Conservation (phyloP, 352 stramenopile species). For the Globisporangium irregulare region DNA sequence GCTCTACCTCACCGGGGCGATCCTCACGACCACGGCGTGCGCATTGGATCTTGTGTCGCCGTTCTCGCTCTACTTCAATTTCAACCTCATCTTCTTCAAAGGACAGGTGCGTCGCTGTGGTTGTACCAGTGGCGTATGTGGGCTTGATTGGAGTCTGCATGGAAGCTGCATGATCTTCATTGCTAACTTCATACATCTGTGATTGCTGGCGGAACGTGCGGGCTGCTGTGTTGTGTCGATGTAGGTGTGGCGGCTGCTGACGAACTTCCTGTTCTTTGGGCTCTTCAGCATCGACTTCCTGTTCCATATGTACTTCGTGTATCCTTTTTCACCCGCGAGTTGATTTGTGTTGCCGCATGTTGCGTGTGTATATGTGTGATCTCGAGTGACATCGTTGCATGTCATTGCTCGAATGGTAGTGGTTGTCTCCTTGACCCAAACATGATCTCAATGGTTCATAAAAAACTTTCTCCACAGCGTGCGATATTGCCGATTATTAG, state of each 20-base stretch:
- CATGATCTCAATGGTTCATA: not conserved
- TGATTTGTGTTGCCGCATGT: slow-evolving; percentile 1
- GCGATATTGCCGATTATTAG: slow-evolving; percentile 95
- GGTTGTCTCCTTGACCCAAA: slow-evolving; percentile 6
- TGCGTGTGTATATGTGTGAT: slow-evolving; percentile 13
- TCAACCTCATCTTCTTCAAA: slow-evolving; percentile 97
- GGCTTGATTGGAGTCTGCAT: not conserved
- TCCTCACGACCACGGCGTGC: slow-evolving; percentile 95
- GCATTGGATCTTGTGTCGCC: slow-evolving; percentile 97
- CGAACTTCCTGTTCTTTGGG: slow-evolving; percentile 99
- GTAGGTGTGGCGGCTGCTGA: slow-evolving; percentile 95
- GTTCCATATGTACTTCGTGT: slow-evolving; percentile 99
- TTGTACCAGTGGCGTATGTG: not conserved
- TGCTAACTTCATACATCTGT: not conserved
- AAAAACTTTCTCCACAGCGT: slow-evolving; percentile 50
- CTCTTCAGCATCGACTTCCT: slow-evolving; percentile 99
- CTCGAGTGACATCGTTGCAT: not conserved
- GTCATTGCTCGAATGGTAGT: not conserved
- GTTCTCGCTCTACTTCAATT: slow-evolving; percentile 94
- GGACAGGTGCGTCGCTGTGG: slow-evolving; percentile 78
- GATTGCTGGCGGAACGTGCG: not conserved
- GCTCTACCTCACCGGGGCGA: slow-evolving; percentile 96
- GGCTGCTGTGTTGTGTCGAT: not conserved
- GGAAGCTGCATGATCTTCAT: not conserved
- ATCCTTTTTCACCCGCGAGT: slow-evolving; percentile 33